Percentiles rank a stretch among this genome's conserved stretches.
These are phyloP conservation scores for Colletotrichum tabaci DNA, from an alignment of 2,329 filamentous ascomycete species.

Conservation along the genomic window DNA sequence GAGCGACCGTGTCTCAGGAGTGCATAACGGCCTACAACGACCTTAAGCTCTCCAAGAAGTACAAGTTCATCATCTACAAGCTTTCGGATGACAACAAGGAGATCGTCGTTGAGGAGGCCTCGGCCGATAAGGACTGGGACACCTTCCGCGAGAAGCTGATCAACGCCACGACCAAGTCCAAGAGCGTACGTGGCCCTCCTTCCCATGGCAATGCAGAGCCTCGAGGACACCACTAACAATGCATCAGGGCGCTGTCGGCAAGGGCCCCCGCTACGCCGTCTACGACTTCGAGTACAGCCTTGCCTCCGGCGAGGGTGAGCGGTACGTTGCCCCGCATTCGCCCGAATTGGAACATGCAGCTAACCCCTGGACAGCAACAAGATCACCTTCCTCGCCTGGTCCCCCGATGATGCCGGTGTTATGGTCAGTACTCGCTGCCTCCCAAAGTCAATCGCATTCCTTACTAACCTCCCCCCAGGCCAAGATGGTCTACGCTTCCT, in stretches of 20 bases:
- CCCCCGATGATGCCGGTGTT: conserved; percentile 84
- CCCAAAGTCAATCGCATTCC: conserved; percentile 4
- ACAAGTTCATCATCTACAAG: conserved; percentile 92
- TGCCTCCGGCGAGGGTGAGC: conserved; percentile 79
- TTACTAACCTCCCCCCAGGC: conserved; percentile 64
- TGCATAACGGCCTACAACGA: conserved; percentile 83
- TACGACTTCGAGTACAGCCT: conserved; percentile 88
- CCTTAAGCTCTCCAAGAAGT: conserved; percentile 85
- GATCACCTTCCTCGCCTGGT: conserved; percentile 85
- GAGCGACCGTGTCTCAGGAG: conserved; percentile 80
- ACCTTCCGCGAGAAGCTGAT: conserved; percentile 83
- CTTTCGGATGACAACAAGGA: conserved; percentile 86
- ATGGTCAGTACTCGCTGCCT: conserved; percentile 71
- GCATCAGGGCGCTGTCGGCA: conserved; percentile 68
- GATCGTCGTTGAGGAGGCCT: conserved; percentile 85
- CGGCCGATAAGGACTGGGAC: conserved; percentile 77
- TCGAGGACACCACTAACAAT: conserved; percentile 19
- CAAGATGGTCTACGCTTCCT: conserved; percentile 93
- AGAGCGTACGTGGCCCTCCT: conserved; percentile 65
- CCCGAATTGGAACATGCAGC: conserved; percentile 24
- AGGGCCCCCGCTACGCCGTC: conserved; percentile 86
- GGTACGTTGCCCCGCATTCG: conserved; percentile 61
- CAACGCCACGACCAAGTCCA: conserved; percentile 80
- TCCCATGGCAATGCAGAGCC: conserved; percentile 24
- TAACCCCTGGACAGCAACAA: conserved; percentile 71